Evolutionary conservation across 768 basidiomycete genomes (phyloP), one percentile per base, ranked within the genome.

Genomic region (Lactarius psammicola): DNA sequence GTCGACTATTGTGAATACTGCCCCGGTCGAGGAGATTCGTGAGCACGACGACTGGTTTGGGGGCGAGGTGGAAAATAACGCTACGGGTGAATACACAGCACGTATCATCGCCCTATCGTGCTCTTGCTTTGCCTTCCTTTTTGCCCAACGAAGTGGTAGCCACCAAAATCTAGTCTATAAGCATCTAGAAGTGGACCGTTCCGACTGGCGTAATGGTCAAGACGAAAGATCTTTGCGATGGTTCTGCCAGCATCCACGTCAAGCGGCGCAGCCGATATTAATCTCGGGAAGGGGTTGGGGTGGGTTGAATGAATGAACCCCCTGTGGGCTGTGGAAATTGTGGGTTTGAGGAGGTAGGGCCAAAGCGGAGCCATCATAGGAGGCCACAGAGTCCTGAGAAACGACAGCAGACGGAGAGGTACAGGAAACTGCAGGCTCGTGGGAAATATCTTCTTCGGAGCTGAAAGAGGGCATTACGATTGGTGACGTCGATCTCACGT

Each of bases 1-100:
- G 76, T 92, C 91, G 1, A 83, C 84, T 18, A 86, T 93, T 64
- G 76, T 94, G 46, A 92, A 92, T 71, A 84, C 82, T n/a, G 88
- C 89, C 10, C 77, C 82, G 2, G 72, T 80, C 6, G 82, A 86
- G 59, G 87, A 88, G 69, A 85, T 81, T 13, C 79, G 83, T 68
- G 72, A 75, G 59, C 75, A 73, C 2, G 90, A 92, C 71, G 92
- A 94, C 74, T 94, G 92, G 89, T 92, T 92, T 74, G 83, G 87
- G 3, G 86, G 87, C 26, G 76, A 75, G 10, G 80, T 76, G n/a
- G 73, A 72, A n/a, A 73, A 74, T 58, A 76, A 65, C 80, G 90
- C 70, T 91, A 91, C 71, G 90, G 90, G 28, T 91, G 74, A 84
- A 28, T 17, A 23, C 15, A 34, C 11, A 13, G 36, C n/a, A 10